Evolutionary conservation across 768 basidiomycete species (phyloP), one percentile per base, ranked within the genome.

Genomic region (Phylloporus sp.): DNA sequence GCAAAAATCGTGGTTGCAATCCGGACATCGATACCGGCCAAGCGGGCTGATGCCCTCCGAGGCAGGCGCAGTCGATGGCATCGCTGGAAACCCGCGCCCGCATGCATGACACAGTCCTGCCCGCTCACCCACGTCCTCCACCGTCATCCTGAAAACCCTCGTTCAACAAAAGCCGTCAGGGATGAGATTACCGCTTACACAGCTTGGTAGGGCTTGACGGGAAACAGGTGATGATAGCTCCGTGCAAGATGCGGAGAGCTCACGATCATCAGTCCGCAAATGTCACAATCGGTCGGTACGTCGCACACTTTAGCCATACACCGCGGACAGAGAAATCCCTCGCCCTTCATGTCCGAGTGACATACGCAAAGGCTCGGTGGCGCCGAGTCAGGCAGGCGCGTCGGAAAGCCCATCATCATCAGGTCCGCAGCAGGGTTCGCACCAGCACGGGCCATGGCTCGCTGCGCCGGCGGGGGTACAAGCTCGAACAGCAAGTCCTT

Each of bases 391-490:
- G 94, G 90, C 6, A 96, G 74, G 15, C 93, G 82, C 14, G 88
- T 91, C 2, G 96, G 96, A 68, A 99, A 99, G 9, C 96, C 96
- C 91, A 99, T 98, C 79, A 96, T 88, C 88, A 99, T 96, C 42
- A 99, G 72, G 69, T 98, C 95, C 0, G 90, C 84, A 1, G 84
- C 79, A 18, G 79, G 78, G 52, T 83, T 86, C 10, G 72, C 66
- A 10, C 72, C 62, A 3, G 71, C 59, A 23, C 80, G 75, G 6
- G 74, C 63, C 18, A 80, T 53, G 4, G 79, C 73, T 6, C 77
- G 78, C 60, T 90, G 86, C 1, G 93, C 91, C 0, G 96, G 96
- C 0, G 96, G 96, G 17, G 94, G 92, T 18, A 99, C 85, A 20
- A 90, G 80, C 58, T 98, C 96, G 68, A 97, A 98, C 9, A 99